phyloP scores from a whole-genome alignment of 2,329 filamentous ascomycete genomes.

The Zalaria sp. region DNA sequence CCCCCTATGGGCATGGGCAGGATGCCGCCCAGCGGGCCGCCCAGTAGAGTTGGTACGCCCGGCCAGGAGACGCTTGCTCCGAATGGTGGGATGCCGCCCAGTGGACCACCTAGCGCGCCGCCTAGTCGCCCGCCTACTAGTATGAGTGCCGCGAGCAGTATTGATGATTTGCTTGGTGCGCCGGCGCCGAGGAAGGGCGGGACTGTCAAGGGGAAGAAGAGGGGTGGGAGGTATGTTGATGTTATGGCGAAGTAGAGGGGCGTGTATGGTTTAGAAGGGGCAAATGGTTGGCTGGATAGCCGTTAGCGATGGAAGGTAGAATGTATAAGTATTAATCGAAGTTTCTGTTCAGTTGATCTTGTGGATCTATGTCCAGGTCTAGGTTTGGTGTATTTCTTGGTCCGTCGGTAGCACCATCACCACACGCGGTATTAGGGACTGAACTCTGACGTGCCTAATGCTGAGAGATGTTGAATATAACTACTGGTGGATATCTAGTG shows the following conservation, averaged over 20 bases:
- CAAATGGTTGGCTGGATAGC: no score
- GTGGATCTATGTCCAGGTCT: no score
- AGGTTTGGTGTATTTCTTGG: no score
- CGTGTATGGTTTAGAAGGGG: no score
- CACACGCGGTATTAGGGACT: no score
- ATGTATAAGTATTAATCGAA: no score
- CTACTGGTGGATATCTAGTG: no score
- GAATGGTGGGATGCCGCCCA: slow-evolving; percentile 19
- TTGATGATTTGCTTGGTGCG: slow-evolving; percentile 79
- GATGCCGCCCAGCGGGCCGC: slow-evolving; percentile 12
- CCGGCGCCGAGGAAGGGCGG: slow-evolving; percentile 53
- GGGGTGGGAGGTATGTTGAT: slow-evolving; percentile 82
- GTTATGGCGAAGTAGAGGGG: slow-evolving; percentile 60
- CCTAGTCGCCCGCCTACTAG: slow-evolving; percentile 61
- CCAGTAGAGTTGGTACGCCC: slow-evolving; percentile 15
- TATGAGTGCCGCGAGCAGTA: slow-evolving; percentile 83
- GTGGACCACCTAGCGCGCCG: slow-evolving; percentile 30
- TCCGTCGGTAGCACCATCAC: no score
- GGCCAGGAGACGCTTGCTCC: slow-evolving; percentile 6
- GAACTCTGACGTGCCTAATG: no score
- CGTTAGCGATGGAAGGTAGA: no score
- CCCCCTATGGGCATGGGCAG: slow-evolving; percentile 1
- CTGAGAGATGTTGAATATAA: no score
- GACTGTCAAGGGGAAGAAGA: slow-evolving; percentile 53
- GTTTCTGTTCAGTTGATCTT: no score